Conservation (phyloP, 106 monocot species). For the Apostasia ramifera region DNA sequence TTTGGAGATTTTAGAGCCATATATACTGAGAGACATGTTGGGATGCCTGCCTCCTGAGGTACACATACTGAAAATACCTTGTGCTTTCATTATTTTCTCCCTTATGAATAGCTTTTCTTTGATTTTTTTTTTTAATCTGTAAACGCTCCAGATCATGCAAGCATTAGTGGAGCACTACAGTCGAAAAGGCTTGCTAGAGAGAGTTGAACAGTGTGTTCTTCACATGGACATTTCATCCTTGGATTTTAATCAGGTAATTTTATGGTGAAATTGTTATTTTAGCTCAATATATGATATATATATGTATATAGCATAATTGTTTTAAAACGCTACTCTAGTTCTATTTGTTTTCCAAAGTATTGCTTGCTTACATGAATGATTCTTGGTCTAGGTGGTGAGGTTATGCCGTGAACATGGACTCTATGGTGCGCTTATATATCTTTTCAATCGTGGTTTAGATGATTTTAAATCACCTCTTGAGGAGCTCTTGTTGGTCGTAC, state of each 20-base stretch:
- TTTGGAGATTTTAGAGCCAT: constrained; percentile 96
- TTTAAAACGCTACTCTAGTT: not conserved
- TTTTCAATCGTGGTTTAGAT: constrained; percentile 85
- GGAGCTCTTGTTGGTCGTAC: constrained; percentile 74
- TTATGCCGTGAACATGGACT: constrained; percentile 94
- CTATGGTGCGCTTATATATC: constrained; percentile 94
- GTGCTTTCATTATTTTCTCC: not conserved
- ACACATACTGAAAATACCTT: not conserved
- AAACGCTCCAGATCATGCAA: constrained; percentile 78
- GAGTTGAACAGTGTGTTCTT: constrained; percentile 96
- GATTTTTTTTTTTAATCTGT: not conserved
- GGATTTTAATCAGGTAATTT: constrained; percentile 95
- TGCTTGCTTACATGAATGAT: constrained; percentile 1
- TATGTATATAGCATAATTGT: too few species aligned
- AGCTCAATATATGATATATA: too few species aligned
- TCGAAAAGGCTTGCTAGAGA: constrained; percentile 81
- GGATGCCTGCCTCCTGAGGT: constrained; percentile 95
- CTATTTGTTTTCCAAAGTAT: not conserved
- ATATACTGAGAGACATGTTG: constrained; percentile 95
- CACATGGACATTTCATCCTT: constrained; percentile 98
- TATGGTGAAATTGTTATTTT: not conserved
- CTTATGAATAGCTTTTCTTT: not conserved
- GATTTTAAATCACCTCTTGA: constrained; percentile 88
- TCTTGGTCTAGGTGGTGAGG: constrained; percentile 56
- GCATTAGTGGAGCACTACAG: constrained; percentile 95